A percentile compares a stretch with the other conserved stretches of the same genome.
These are phyloP conservation scores for Sextonia rubra DNA, from an alignment of 164 flowering plant genomes.

Conservation along the genomic window DNA sequence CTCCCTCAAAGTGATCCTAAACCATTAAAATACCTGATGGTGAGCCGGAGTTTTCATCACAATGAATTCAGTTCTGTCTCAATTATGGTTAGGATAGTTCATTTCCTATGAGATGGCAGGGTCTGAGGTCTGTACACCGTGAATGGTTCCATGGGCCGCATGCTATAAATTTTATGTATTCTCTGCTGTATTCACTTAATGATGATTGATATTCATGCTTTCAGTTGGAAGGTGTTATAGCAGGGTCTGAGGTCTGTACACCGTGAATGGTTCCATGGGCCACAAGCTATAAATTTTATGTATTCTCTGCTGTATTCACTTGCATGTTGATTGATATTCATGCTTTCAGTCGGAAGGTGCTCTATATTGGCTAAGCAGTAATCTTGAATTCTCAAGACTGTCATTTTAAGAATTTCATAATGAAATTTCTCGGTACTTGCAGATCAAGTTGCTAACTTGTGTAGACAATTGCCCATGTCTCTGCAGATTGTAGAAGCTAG, in stretches of 20 bases:
- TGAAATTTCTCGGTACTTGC: neutral
- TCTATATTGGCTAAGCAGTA: neutral
- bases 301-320: neutral
- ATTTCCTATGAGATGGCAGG: neutral
- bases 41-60: neutral
- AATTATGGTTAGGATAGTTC: neutral
- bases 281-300: neutral
- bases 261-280: neutral
- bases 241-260: neutral
- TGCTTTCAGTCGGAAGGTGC: neutral
- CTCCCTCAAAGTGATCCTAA: neutral
- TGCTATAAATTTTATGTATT: neutral
- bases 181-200: neutral
- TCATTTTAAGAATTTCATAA: neutral
- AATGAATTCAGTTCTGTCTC: neutral
- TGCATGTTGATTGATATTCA: too few species aligned
- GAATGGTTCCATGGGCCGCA: neutral
- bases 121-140: neutral
- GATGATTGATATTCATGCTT: too few species aligned
- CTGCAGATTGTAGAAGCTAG: slow-evolving; percentile 80
- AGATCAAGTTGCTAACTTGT: neutral
- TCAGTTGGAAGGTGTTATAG: neutral
- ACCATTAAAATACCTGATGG: neutral
- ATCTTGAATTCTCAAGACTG: neutral
- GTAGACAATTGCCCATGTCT: neutral